A percentile compares a stretch with the other conserved stretches of the same genome.
phyloP scores from a whole-genome alignment of 768 basidiomycete genomes.

The Phlebiopsis flavidoalba region DNA sequence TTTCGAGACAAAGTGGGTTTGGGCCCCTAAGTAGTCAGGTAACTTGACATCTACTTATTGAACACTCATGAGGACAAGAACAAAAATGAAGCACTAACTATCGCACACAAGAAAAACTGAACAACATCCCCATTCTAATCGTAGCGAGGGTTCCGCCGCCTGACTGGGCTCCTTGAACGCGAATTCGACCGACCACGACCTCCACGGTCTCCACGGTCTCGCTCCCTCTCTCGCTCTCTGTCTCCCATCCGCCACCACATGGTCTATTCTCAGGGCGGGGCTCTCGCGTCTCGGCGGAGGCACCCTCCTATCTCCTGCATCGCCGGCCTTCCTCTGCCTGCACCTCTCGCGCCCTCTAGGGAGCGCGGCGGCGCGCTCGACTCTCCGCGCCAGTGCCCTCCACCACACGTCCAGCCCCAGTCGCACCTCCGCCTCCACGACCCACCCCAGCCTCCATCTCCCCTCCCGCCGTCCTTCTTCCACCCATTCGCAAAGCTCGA shows the following conservation, averaged over 20 bases:
- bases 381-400: conserved; percentile 72
- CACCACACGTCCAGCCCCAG: conserved; percentile 43
- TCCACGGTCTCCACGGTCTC: neutral
- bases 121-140: neutral
- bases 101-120: neutral
- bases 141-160: conserved; percentile 24
- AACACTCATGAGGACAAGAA: neutral
- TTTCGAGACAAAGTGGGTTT: no score
- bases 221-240: conserved; percentile 13
- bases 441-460: conserved; percentile 48
- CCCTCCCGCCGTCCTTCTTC: conserved; percentile 27
- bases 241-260: conserved; percentile 34
- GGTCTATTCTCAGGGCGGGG: conserved; percentile 17
- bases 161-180: conserved; percentile 39
- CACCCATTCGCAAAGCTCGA: conserved; percentile 27
- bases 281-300: conserved; percentile 26
- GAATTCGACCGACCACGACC: conserved; percentile 30
- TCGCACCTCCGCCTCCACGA: conserved; percentile 26
- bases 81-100: neutral
- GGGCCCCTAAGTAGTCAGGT: no score
- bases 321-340: conserved; percentile 34
- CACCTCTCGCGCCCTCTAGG: conserved; percentile 38
- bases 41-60: neutral
- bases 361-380: conserved; percentile 43
- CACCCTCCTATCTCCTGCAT: conserved; percentile 30